phyloP scores from a whole-genome alignment of 306 rosid genomes.

The Cicer arietinum region DNA sequence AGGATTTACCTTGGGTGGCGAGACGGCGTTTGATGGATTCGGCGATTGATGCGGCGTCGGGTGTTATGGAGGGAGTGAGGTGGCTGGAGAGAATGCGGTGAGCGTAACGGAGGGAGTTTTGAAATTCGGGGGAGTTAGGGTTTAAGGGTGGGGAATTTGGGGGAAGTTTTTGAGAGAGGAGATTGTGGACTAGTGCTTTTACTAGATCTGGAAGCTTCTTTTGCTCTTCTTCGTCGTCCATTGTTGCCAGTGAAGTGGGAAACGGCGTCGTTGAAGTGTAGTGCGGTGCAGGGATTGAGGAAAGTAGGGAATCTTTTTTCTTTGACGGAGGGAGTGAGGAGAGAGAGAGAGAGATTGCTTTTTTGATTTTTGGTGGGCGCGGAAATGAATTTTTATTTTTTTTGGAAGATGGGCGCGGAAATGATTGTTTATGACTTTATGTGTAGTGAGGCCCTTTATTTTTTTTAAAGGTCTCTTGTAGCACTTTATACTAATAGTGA shows the following conservation, averaged over 20 bases:
- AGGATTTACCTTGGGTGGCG: conserved; percentile 82
- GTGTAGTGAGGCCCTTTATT: too few species aligned
- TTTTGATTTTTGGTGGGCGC: conserved; percentile 40
- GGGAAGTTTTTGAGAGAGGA: conserved; percentile 59
- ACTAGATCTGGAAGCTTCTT: conserved; percentile 88
- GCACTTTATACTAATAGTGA: too few species aligned
- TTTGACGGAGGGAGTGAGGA: neutral
- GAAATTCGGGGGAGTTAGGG: conserved; percentile 63
- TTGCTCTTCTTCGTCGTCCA: conserved; percentile 93
- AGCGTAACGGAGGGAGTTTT: conserved; percentile 78
- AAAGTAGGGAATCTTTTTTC: too few species aligned
- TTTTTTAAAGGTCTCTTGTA: too few species aligned
- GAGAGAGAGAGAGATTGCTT: neutral
- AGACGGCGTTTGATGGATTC: conserved; percentile 89
- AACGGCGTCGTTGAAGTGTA: conserved; percentile 15
- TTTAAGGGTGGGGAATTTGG: conserved; percentile 46
- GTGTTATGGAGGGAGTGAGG: conserved; percentile 77
- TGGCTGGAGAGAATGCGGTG: conserved; percentile 81
- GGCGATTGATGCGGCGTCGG: conserved; percentile 89
- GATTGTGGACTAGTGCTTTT: conserved; percentile 73
- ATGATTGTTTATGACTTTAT: neutral
- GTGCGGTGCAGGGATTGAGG: neutral
- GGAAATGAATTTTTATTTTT: conserved; percentile 27
- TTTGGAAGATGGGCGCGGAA: neutral
- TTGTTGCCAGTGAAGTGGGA: conserved; percentile 11